Percentiles rank a stretch among this genome's conserved stretches.
Evolutionary conservation across 2,329 filamentous ascomycete genomes (phyloP).

Genomic region (Hypoxylon rubiginosum): DNA sequence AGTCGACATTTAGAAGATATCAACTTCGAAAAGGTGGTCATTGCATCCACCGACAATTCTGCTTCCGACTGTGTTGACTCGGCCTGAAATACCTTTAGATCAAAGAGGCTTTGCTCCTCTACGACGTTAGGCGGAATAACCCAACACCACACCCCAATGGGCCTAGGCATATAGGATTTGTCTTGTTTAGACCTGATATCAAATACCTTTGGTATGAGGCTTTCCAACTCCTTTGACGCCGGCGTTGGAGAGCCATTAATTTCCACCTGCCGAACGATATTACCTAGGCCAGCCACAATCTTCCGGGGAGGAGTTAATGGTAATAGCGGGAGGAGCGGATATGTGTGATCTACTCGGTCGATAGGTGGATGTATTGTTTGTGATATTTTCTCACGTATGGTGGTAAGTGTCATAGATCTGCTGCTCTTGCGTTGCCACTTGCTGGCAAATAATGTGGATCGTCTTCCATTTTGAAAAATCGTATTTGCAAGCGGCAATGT

Average conservation of each 20-base stretch:
- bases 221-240: slow-evolving; percentile 80
- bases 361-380: slow-evolving; percentile 52
- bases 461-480: slow-evolving; percentile 77
- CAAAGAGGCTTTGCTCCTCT: slow-evolving; percentile 38
- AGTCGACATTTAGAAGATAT: slow-evolving; percentile 61
- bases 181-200: slow-evolving; percentile 53
- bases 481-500: slow-evolving; percentile 82
- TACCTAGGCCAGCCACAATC: slow-evolving; percentile 78
- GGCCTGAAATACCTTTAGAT: slow-evolving; percentile 43
- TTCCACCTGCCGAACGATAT: slow-evolving; percentile 78
- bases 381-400: slow-evolving; percentile 54
- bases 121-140: slow-evolving; percentile 64
- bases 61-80: slow-evolving; percentile 46
- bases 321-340: slow-evolving; percentile 62
- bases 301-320: slow-evolving; percentile 73
- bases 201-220: slow-evolving; percentile 71
- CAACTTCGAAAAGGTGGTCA: slow-evolving; percentile 52
- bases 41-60: slow-evolving; percentile 45
- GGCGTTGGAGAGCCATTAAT: slow-evolving; percentile 63
- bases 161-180: slow-evolving; percentile 49
- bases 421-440: slow-evolving; percentile 52
- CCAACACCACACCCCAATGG: slow-evolving; percentile 80
- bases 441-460: slow-evolving; percentile 68
- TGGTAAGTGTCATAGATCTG: slow-evolving; percentile 45
- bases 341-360: slow-evolving; percentile 37